Conservation (phyloP, 768 basidiomycete species). For the Suillus plorans region DNA sequence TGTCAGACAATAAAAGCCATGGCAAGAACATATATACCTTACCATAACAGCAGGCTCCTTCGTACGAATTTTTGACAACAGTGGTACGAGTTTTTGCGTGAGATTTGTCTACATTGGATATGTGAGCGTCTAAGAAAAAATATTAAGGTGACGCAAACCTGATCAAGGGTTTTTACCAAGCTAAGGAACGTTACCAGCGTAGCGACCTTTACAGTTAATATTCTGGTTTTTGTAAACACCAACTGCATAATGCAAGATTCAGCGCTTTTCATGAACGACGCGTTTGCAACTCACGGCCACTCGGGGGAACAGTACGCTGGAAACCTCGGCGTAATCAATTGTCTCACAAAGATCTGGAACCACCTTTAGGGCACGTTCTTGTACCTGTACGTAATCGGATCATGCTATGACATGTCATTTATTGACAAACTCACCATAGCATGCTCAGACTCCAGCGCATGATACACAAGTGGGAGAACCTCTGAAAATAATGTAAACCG, state of each 20-base stretch:
- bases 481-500: conserved; percentile 44
- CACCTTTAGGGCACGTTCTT: conserved; percentile 82
- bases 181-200: conserved; percentile 79
- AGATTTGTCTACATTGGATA: conserved; percentile 62
- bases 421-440: conserved; percentile 50
- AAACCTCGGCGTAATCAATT: conserved; percentile 94
- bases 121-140: not conserved
- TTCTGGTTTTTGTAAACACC: conserved; percentile 90
- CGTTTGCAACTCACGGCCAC: conserved; percentile 68
- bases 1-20: conserved; percentile 2
- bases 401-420: conserved; percentile 4
- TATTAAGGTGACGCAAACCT: conserved; percentile 44
- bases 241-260: conserved; percentile 47
- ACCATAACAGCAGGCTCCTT: conserved; percentile 97
- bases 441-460: conserved; percentile 95
- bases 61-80: conserved; percentile 92
- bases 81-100: conserved; percentile 93
- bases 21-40: not conserved
- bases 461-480: conserved; percentile 95
- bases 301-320: conserved; percentile 84
- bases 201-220: conserved; percentile 89
- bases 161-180: conserved; percentile 90
- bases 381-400: conserved; percentile 56
- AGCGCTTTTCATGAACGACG: not conserved
- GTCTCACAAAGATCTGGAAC: conserved; percentile 90